Conservation (phyloP, 495 filamentous ascomycete species). For the Halenospora varia region DNA sequence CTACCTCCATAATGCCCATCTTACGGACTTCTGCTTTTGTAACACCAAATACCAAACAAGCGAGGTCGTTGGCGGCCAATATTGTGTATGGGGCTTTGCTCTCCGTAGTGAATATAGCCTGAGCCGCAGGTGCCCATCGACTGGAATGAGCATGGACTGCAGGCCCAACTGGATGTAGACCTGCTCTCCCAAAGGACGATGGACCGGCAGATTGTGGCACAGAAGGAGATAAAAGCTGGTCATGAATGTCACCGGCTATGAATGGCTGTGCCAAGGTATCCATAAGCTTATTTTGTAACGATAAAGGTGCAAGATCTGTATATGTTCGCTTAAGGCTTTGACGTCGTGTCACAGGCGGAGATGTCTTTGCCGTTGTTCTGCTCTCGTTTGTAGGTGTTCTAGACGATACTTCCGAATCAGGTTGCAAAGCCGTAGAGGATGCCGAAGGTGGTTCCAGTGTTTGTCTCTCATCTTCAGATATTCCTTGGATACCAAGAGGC, state of each 20-base stretch:
- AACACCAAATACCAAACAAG: slow-evolving; percentile 93
- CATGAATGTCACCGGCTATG: slow-evolving; percentile 46
- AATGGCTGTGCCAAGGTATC: slow-evolving; percentile 88
- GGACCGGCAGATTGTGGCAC: slow-evolving; percentile 37
- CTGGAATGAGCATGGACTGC: slow-evolving; percentile 78
- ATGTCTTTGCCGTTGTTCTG: slow-evolving; percentile 46
- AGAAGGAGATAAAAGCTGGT: slow-evolving; percentile 36
- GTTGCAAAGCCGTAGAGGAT: background rate
- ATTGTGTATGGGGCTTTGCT: slow-evolving; percentile 89
- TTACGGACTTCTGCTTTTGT: slow-evolving; percentile 90
- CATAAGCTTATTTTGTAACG: slow-evolving; percentile 77
- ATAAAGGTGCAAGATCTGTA: slow-evolving; percentile 70
- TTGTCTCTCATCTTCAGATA: background rate
- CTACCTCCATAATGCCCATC: slow-evolving; percentile 92
- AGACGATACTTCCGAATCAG: slow-evolving; percentile 42
- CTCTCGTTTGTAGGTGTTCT: slow-evolving; percentile 54
- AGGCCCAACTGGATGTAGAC: slow-evolving; percentile 31
- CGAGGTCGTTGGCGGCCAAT: slow-evolving; percentile 92
- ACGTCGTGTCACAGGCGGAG: slow-evolving; percentile 51
- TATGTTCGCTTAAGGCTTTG: slow-evolving; percentile 81
- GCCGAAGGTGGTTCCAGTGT: slow-evolving; percentile 1
- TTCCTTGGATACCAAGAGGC: background rate
- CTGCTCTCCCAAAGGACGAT: slow-evolving; percentile 24
- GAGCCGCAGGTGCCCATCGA: slow-evolving; percentile 85
- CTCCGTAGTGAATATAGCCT: slow-evolving; percentile 96